Evolutionary conservation across 2,329 filamentous ascomycete species (phyloP).

Genomic region (Beauveria varroae): DNA sequence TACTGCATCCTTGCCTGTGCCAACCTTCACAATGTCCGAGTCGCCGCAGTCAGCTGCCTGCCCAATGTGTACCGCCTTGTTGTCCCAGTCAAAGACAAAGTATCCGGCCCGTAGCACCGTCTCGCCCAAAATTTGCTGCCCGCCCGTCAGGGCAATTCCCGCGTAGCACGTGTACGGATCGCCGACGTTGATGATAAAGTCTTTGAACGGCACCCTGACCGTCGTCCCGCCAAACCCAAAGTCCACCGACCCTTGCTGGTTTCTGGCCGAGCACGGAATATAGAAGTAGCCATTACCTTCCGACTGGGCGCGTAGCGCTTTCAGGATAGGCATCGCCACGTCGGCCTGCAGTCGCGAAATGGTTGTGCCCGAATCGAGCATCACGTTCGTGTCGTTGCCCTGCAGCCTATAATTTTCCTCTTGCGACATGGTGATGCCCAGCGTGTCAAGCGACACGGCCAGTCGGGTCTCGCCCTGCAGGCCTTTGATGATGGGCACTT

Average conservation of each 20-base stretch:
- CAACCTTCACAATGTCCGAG: constrained; percentile 29
- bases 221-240: constrained; percentile 38
- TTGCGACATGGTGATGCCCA: constrained; percentile 24
- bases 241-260: constrained; percentile 33
- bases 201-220: constrained; percentile 35
- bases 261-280: constrained; percentile 34
- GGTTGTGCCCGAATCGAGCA: constrained; percentile 48
- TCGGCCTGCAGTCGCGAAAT: constrained; percentile 37
- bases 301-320: constrained; percentile 32
- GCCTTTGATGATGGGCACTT: constrained; percentile 34
- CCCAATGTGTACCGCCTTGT: constrained; percentile 31
- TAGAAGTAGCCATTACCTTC: constrained; percentile 36
- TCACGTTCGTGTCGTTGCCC: constrained; percentile 30
- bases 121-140: constrained; percentile 37
- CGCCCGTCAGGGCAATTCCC: constrained; percentile 31
- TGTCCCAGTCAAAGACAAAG: constrained; percentile 41
- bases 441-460: constrained; percentile 23
- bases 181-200: constrained; percentile 41
- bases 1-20: constrained; percentile 25
- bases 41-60: constrained; percentile 34
- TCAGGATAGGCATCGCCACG: constrained; percentile 35
- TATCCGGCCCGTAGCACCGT: constrained; percentile 36
- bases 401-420: constrained; percentile 20
- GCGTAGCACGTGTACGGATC: constrained; percentile 31
- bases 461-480: constrained; percentile 29